phyloP scores from a whole-genome alignment of 2,329 filamentous ascomycete genomes.

The Microcyclosporella mali region DNA sequence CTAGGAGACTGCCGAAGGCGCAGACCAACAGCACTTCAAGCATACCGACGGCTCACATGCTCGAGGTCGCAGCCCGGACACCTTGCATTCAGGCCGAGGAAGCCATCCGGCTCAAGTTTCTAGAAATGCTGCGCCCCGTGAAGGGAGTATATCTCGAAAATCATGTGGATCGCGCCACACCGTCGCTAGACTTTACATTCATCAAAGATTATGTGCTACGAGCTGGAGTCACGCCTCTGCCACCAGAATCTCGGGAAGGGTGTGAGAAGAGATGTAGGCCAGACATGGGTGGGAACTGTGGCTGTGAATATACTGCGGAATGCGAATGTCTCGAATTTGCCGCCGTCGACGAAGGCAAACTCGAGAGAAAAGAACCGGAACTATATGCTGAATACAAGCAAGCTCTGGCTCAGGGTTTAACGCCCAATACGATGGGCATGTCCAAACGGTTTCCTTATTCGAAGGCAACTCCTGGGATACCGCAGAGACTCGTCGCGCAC shows the following conservation, averaged over 20 bases:
- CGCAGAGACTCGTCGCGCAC: slow-evolving; percentile 30
- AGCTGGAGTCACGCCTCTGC: slow-evolving; percentile 54
- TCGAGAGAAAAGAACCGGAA: slow-evolving; percentile 24
- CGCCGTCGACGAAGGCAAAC: slow-evolving; percentile 39
- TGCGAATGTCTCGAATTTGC: slow-evolving; percentile 66
- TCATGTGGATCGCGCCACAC: slow-evolving; percentile 48
- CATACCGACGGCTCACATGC: slow-evolving; percentile 36
- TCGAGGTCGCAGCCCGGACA: slow-evolving; percentile 23
- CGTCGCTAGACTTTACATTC: slow-evolving; percentile 61
- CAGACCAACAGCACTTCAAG: slow-evolving; percentile 25
- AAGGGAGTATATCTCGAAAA: slow-evolving; percentile 45
- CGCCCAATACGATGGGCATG: slow-evolving; percentile 31
- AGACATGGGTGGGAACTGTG: slow-evolving; percentile 45
- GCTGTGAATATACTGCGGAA: slow-evolving; percentile 56
- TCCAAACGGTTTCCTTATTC: slow-evolving; percentile 59
- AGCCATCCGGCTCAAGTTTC: slow-evolving; percentile 36
- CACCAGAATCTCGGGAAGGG: slow-evolving; percentile 56
- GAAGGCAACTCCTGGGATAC: slow-evolving; percentile 20
- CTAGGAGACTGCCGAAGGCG: slow-evolving; percentile 19
- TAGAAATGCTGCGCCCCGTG: slow-evolving; percentile 24
- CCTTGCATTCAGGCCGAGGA: slow-evolving; percentile 30
- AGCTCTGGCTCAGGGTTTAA: slow-evolving; percentile 19
- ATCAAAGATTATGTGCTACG: slow-evolving; percentile 57
- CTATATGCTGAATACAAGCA: slow-evolving; percentile 12
- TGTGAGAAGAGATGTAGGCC: slow-evolving; percentile 55